Evolutionary conservation across 169 alveolate species (phyloP).

Genomic region (Toxoplasma gondii): DNA sequence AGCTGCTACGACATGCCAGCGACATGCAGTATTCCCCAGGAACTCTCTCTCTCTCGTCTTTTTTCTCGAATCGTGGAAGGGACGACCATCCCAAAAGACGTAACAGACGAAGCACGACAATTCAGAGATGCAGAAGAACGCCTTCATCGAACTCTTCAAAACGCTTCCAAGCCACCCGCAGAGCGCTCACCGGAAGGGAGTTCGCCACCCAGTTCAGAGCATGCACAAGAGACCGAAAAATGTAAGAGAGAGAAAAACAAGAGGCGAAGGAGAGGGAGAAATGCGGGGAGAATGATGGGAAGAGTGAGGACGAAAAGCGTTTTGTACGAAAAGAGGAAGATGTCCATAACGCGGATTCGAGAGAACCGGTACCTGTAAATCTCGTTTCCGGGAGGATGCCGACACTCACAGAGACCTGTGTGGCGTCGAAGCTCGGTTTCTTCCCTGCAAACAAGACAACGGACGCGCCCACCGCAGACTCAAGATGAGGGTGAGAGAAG

Average conservation of each 20-base stretch:
- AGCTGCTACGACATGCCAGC: no score
- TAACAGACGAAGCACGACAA: no score
- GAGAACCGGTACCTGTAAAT: slow-evolving; percentile 81
- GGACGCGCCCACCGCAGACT: background rate
- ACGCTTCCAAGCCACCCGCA: no score
- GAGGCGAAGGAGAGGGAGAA: background rate
- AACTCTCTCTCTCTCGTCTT: no score
- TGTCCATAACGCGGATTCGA: background rate
- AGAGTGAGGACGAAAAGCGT: background rate
- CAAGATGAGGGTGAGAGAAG: no score
- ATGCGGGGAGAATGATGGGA: background rate
- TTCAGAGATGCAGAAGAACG: background rate
- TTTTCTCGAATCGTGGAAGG: no score
- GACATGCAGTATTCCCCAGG: no score
- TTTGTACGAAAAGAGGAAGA: background rate
- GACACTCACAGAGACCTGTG: slow-evolving; percentile 83
- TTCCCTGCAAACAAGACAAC: slow-evolving; percentile 48
- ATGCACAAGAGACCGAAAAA: no score
- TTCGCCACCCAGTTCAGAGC: no score
- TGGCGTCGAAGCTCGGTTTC: slow-evolving; percentile 91
- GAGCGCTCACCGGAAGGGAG: no score
- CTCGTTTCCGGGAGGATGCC: slow-evolving; percentile 99
- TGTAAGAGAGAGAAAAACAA: background rate
- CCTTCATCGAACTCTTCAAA: background rate
- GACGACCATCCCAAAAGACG: no score